Evolutionary conservation across 768 basidiomycete genomes (phyloP), one percentile per base, ranked within the genome.

Genomic region (Naganishia onofrii): DNA sequence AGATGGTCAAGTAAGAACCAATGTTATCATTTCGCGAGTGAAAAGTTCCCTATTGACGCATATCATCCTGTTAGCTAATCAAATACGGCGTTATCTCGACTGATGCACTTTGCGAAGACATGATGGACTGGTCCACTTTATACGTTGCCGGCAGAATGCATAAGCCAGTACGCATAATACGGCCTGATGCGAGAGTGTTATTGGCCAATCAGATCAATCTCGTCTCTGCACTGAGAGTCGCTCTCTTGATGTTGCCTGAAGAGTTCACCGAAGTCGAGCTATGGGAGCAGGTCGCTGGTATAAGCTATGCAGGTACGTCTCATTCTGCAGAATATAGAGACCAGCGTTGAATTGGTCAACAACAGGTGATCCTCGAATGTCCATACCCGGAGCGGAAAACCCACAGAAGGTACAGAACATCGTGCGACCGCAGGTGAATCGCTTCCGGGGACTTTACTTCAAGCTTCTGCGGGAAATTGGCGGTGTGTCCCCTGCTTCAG

Each of bases 81-180:
- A 99, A 99, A 83, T 99, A 99, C 79, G 96, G 96, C 17, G 88
- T 96, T 31, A 94, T 94, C 38, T 92, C 92, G 0, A 86, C 95
- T 10, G 91, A 94, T 76, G 89, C 88, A 70, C 86, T 99, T 32
- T 93, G 91, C 74, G 86, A 88, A 0, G 96, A 99, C 77, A 84
- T 98, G 31, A 85, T 94, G 66, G 90, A 92, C 76, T 99, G 96
- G 96, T 86, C 88, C 52, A 86, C 92, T 28, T 85, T 98, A 3
- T 99, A 99, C 81, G 87, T 95, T 48, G 90, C 93, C 0, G 96
- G 96, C 0, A 86, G 96, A 38, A 92, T 97, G 88, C 96, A 98
- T 82, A 99, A 99, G 81, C 96, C 96, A 0, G 86, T 83, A 0
- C 29, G 80, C 46, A 53, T 67, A 58, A 28, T 67, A 38, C 23